phyloP scores from a whole-genome alignment of 2,329 filamentous ascomycete species.

The Colletotrichum salicis region DNA sequence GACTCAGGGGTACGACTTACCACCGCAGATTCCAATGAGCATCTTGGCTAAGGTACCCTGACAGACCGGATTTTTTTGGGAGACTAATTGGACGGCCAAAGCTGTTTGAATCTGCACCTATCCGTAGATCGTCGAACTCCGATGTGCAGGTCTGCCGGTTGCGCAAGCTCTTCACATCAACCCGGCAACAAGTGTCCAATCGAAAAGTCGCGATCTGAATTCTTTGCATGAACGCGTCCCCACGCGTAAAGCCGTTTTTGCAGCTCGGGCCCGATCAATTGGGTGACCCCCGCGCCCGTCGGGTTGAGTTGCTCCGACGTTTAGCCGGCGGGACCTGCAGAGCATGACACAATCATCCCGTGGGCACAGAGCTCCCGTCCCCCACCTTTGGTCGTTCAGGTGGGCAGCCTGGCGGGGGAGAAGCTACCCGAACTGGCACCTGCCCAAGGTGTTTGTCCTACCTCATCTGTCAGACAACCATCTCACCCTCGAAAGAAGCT shows the following conservation, averaged over 20 bases:
- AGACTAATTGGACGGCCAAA: too few relatives aligned
- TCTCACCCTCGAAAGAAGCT: conserved; percentile 9
- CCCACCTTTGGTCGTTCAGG: conserved; percentile 5
- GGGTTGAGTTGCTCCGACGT: not conserved
- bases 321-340: conserved; percentile 30
- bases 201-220: conserved; percentile 2
- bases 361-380: conserved; percentile 8
- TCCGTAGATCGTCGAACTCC: not conserved
- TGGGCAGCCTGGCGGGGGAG: not conserved
- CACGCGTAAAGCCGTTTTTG: conserved; percentile 29
- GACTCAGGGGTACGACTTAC: conserved; percentile 53
- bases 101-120: not conserved
- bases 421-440: conserved; percentile 2
- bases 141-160: not conserved
- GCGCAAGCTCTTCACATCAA: conserved; percentile 16
- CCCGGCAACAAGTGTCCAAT: conserved; percentile 25
- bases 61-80: not conserved
- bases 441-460: conserved; percentile 1
- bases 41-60: conserved; percentile 54
- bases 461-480: conserved; percentile 6
- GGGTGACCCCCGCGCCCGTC: not conserved
- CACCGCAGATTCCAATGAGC: conserved; percentile 82
- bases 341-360: conserved; percentile 8
- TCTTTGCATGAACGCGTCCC: conserved; percentile 8
- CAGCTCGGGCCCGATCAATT: not conserved